Evolutionary conservation across 495 filamentous ascomycete genomes (phyloP).

Genomic region (Neurospora sp.): DNA sequence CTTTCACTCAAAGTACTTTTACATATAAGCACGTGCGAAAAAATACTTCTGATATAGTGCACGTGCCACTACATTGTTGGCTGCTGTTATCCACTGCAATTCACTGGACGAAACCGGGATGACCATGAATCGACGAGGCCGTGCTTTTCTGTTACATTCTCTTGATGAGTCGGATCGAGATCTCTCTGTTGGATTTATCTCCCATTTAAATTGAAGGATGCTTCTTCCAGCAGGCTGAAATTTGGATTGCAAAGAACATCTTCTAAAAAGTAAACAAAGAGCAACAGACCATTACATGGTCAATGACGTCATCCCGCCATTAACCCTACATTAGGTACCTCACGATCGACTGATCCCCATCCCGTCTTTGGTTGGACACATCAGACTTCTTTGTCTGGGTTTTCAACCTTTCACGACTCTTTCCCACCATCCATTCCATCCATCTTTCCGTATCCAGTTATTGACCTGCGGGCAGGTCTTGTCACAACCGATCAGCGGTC

Average conservation of each 20-base stretch:
- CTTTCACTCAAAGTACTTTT: neutral
- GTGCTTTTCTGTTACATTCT: neutral
- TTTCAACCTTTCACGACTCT: neutral
- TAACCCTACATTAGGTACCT: neutral
- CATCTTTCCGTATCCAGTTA: neutral
- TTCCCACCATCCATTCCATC: neutral
- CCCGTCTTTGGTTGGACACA: neutral
- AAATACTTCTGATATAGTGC: neutral
- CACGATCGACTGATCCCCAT: neutral
- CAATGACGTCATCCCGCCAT: neutral
- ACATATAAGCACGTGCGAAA: rapidly evolving
- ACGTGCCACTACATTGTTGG: neutral
- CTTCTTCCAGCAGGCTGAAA: neutral
- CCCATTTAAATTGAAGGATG: neutral
- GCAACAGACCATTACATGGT: too few species aligned
- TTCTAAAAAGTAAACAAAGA: neutral
- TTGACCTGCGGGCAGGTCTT: neutral
- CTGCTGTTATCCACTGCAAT: neutral
- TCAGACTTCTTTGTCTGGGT: neutral
- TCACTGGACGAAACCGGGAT: neutral
- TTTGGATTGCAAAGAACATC: neutral
- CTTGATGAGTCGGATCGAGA: neutral
- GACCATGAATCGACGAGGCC: neutral
- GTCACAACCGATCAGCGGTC: neutral
- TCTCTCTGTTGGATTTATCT: neutral